A percentile compares a stretch with the other conserved stretches of the same genome.
Conservation (phyloP, 805 yeast genomes). For the Blastobotrys attinorum region DNA sequence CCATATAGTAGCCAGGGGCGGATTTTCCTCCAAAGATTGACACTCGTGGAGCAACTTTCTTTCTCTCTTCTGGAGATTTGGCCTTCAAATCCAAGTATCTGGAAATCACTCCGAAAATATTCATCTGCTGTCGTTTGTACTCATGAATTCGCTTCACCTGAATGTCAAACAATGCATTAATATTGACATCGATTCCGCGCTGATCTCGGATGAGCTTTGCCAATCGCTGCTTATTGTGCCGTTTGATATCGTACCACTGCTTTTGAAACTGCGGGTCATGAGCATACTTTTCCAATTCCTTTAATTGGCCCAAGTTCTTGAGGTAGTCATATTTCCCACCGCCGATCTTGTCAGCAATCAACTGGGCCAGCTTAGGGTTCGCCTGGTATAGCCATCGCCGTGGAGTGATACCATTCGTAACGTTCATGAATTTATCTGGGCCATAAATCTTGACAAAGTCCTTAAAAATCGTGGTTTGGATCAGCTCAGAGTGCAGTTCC, state of each 20-base stretch:
- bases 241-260: constrained; percentile 66
- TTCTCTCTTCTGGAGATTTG: constrained; percentile 53
- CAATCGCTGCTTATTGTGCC: constrained; percentile 57
- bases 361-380: constrained; percentile 68
- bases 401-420: constrained; percentile 93
- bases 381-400: constrained; percentile 96
- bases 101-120: constrained; percentile 81
- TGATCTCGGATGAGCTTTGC: constrained; percentile 50
- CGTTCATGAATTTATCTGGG: constrained; percentile 75
- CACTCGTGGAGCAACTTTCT: constrained; percentile 63
- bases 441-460: constrained; percentile 86
- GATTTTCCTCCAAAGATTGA: constrained; percentile 88
- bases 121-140: constrained; percentile 90
- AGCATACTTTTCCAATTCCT: constrained; percentile 55
- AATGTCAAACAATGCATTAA: constrained; percentile 72
- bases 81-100: constrained; percentile 72
- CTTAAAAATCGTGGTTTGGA: constrained; percentile 80
- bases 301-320: constrained; percentile 58
- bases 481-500: constrained; percentile 85
- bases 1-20: constrained; percentile 97
- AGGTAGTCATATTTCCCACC: constrained; percentile 63
- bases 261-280: constrained; percentile 62
- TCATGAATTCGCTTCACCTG: constrained; percentile 95
- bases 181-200: constrained; percentile 61
- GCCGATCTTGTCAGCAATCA: constrained; percentile 64